Conservation (phyloP, 352 stramenopile genomes). For the Globisporangium yorkense region DNA sequence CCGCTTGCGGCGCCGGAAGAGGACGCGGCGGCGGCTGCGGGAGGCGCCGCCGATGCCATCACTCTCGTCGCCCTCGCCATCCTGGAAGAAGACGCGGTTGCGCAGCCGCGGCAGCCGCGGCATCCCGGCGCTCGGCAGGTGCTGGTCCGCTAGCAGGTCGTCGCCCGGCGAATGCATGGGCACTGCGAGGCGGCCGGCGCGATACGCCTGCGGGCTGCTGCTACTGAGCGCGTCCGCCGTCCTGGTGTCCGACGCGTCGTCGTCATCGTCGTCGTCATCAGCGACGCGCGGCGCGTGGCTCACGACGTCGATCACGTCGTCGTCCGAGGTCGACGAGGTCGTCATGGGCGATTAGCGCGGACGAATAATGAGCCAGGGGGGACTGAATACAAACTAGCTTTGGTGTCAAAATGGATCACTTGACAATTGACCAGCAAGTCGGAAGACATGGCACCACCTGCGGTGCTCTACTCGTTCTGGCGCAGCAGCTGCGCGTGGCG, state of each 20-base stretch:
- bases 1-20: constrained; percentile 44
- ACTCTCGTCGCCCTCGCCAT: constrained; percentile 23
- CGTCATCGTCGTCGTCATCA: constrained; percentile 12
- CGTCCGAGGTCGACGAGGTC: background rate
- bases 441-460: too few species aligned
- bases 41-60: constrained; percentile 14
- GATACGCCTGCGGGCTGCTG: constrained; percentile 42
- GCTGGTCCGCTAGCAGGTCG: constrained; percentile 22
- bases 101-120: constrained; percentile 29
- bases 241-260: constrained; percentile 10
- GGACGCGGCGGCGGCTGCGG: constrained; percentile 43
- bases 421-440: background rate
- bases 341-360: background rate
- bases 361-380: background rate
- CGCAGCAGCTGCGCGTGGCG: constrained; percentile 85
- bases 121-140: constrained; percentile 8
- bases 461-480: constrained; percentile 82
- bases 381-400: too few species aligned
- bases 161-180: constrained; percentile 69
- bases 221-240: constrained; percentile 10
- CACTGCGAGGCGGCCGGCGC: constrained; percentile 40
- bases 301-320: background rate
- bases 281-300: constrained; percentile 8
- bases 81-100: constrained; percentile 52
- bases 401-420: background rate